Evolutionary conservation across 371 early-diverging fungal species (phyloP).

Genomic region (Mortierella sp.): DNA sequence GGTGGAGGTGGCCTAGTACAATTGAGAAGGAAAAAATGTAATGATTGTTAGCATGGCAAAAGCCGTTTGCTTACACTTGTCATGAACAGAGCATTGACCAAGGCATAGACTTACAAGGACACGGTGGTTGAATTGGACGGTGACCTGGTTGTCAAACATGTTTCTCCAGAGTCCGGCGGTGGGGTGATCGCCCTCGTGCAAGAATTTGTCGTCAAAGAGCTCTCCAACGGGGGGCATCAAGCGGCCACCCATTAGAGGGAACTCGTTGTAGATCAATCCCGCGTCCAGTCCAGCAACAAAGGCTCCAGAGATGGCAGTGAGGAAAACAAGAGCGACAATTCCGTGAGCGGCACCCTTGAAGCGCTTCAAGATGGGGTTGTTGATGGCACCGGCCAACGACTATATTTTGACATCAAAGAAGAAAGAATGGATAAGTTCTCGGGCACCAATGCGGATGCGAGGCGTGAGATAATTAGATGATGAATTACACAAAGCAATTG

Average conservation of each 20-base stretch:
- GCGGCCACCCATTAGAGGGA: slow-evolving; percentile 92
- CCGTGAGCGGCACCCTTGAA: slow-evolving; percentile 75
- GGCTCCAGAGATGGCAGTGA: slow-evolving; percentile 93
- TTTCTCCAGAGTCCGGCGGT: slow-evolving; percentile 76
- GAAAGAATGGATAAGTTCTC: background rate
- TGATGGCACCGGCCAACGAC: slow-evolving; percentile 62
- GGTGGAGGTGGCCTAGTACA: slow-evolving; percentile 83
- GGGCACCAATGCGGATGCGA: background rate
- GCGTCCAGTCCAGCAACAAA: slow-evolving; percentile 98
- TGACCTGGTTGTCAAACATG: slow-evolving; percentile 92
- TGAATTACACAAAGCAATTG: background rate
- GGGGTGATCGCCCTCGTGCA: slow-evolving; percentile 63
- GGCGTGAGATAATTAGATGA: background rate
- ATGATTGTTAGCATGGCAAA: slow-evolving; percentile 69
- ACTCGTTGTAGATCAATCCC: slow-evolving; percentile 96
- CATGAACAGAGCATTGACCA: background rate
- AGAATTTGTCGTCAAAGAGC: slow-evolving; percentile 75
- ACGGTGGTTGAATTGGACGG: slow-evolving; percentile 96
- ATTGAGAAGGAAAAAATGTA: slow-evolving; percentile 66
- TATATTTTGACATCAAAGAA: slow-evolving; percentile 1
- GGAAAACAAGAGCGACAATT: slow-evolving; percentile 77
- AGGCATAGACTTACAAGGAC: slow-evolving; percentile 69
- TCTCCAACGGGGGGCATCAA: slow-evolving; percentile 79
- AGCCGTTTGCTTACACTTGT: too few relatives aligned
- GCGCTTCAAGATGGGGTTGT: slow-evolving; percentile 69